Base-by-base conservation (phyloP, 2,329 filamentous ascomycete genomes). In the Nectriaceae sp. region DNA sequence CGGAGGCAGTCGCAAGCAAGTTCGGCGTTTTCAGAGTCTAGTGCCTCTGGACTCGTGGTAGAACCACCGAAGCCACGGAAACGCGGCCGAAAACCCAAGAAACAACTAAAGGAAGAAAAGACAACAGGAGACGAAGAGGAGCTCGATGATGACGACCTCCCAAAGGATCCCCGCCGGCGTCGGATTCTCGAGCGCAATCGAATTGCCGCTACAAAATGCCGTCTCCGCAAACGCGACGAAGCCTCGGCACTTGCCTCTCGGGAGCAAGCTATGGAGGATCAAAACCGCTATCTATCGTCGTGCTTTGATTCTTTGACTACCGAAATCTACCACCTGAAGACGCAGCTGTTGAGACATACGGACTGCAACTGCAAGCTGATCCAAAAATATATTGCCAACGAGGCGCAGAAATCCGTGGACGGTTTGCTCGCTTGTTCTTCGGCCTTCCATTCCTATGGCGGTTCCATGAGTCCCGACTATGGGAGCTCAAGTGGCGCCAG, bases 131-230 rank as follows among this genome's bases (percentile, higher is more conserved):
- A 46, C 21, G 43, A 56, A 10, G 52, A 57, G 10, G 56, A 56
- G 11, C 40, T 54, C 13, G 57, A 61, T n/a, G 56, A 59, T 11
- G 53, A 53, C 11, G 53, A 53, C 8, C 44, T 54, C 15, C 55
- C 58, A 19, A 62, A 49, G 31, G 60, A 63, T 10, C 57, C 59
- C 11, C 53, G 56, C 11, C 57, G 61, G 13, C 52, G 57, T 36
- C 62, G 55, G 11, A 61, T 64, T 24, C 54, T 67, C 19, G 65
- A 67, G 48, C 65, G 65, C 10, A 67, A 67, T 43, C 56, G 65
- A 42, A 57, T 65, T 19, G 65, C 65, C 8, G 65, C 65, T 18
- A 67, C 62, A 11, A 66, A 65, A 41, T 67, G 64, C 41, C 65
- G 65, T n/a, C 44, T 58, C 11, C 52, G 65, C 5, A 67, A 66